phyloP scores from a whole-genome alignment of 208 protist species.

The Trypanosoma lewisi region DNA sequence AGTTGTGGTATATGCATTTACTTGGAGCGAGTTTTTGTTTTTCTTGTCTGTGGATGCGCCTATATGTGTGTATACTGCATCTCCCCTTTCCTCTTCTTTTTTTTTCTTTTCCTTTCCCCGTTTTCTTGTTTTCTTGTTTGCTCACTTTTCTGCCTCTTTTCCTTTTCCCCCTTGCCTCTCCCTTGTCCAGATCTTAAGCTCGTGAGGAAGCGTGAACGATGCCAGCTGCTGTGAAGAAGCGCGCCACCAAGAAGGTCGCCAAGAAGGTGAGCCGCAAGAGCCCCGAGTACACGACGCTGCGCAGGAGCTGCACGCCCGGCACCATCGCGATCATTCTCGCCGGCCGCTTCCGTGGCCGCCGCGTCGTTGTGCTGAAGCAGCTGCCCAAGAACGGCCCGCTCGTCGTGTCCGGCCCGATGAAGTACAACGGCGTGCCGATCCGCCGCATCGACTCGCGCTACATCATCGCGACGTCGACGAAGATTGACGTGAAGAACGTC shows the following conservation, averaged over 20 bases:
- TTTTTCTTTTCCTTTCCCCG: background rate
- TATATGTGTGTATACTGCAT: background rate
- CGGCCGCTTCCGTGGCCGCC: constrained; percentile 95
- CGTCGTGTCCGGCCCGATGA: constrained; percentile 95
- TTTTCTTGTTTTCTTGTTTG: constrained; percentile 2
- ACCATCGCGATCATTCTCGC: constrained; percentile 96
- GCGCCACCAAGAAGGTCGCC: constrained; percentile 23
- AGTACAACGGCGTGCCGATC: constrained; percentile 98
- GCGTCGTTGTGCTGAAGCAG: constrained; percentile 98
- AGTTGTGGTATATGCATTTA: too few species aligned
- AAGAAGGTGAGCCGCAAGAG: constrained; percentile 33
- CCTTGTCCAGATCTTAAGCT: constrained; percentile 4
- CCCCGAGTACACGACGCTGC: constrained; percentile 29
- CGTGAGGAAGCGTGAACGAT: constrained; percentile 7
- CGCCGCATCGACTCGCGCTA: constrained; percentile 97
- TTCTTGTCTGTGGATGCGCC: too few species aligned
- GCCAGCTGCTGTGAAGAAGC: constrained; percentile 7
- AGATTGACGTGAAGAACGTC: constrained; percentile 92
- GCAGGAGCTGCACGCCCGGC: constrained; percentile 73
- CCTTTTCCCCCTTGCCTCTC: background rate
- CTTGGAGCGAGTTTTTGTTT: too few species aligned
- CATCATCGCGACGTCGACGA: constrained; percentile 98
- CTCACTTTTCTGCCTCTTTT: constrained; percentile 6
- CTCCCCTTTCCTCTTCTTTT: background rate
- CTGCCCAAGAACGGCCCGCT: constrained; percentile 93